These are phyloP conservation scores for Aspergillus aculeatinus DNA, from an alignment of 2,329 filamentous ascomycete species.

Conservation along the genomic window DNA sequence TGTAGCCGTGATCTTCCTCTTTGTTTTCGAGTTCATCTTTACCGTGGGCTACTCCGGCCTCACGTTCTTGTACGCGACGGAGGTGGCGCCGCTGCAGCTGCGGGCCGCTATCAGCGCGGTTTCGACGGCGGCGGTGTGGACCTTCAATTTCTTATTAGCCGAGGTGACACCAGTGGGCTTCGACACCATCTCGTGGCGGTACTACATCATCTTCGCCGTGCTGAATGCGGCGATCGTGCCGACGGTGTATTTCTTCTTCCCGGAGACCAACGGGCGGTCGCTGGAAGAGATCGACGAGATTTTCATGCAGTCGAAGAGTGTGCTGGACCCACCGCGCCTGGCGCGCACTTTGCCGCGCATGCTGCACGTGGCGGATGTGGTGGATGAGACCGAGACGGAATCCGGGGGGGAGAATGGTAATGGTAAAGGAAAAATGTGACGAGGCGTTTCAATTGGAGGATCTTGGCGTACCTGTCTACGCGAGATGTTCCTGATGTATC, in stretches of 20 bases:
- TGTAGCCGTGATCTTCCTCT: slow-evolving; percentile 57
- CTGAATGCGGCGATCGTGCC: slow-evolving; percentile 38
- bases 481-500: not conserved
- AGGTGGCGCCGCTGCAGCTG: slow-evolving; percentile 49
- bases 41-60: slow-evolving; percentile 60
- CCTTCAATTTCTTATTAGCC: slow-evolving; percentile 39
- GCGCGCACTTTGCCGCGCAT: slow-evolving; percentile 20
- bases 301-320: slow-evolving; percentile 33
- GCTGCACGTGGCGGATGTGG: slow-evolving; percentile 18
- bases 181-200: slow-evolving; percentile 48
- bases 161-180: slow-evolving; percentile 41
- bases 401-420: not conserved
- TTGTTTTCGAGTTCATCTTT: slow-evolving; percentile 61
- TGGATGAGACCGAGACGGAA: slow-evolving; percentile 3
- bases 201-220: slow-evolving; percentile 47
- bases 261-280: slow-evolving; percentile 40
- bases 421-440: not conserved
- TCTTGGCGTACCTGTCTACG: too few relatives aligned
- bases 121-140: slow-evolving; percentile 49
- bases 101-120: slow-evolving; percentile 56
- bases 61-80: slow-evolving; percentile 61
- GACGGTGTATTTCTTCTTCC: slow-evolving; percentile 40
- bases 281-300: slow-evolving; percentile 44
- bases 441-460: not conserved
- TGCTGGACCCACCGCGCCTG: slow-evolving; percentile 28